Base-by-base conservation (phyloP, 441 rosid species). In the Manihot esculenta region DNA sequence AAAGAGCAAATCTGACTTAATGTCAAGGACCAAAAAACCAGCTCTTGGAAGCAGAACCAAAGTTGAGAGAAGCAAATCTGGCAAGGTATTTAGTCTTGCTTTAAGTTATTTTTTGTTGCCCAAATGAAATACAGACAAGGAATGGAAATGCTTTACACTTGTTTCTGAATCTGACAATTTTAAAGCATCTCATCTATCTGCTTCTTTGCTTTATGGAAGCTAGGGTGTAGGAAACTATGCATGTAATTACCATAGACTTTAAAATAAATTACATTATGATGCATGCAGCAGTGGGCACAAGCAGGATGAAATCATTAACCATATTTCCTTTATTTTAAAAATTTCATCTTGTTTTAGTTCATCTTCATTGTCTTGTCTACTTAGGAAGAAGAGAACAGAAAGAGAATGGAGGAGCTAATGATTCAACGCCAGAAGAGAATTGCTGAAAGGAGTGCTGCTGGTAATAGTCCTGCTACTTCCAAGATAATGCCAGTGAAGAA, bases 391-490 rank as follows among this genome's bases (percentile, higher is more conserved):
- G 93, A 87, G 76, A 89, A 77, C 12, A 84, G 82, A 74, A 94
- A 78, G 86, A 90, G 88, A 84, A 86, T 69, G 84, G 98, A 90
- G 82, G 96, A 89, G 79, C 74, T 88, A 74, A 47, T 73, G 66
- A 72, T 86, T 75, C 92, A 89, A 74, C 88, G 99, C 59, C 97
- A 90, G 83, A 90, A 87, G 85, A 89, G 99, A 81, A 94, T 92
- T 62, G 89, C 99, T 42, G 96, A 85, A 80, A 92, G 91, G 88
- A 90, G 93, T 77, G 64, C 84, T 64, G 72, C 80, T 35, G 91
- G 87, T 51, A 26, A 70, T 69, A 51, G 64, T 74, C 50, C 83
- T 3, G 53, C 70, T 47, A 24, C 77, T 21, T 27, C 87, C 68
- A 84, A 79, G 82, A 86, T 76, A 83, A 74, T 78, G 68, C 67